Evolutionary conservation across 495 filamentous ascomycete genomes (phyloP).

Genomic region (Halenospora varia): DNA sequence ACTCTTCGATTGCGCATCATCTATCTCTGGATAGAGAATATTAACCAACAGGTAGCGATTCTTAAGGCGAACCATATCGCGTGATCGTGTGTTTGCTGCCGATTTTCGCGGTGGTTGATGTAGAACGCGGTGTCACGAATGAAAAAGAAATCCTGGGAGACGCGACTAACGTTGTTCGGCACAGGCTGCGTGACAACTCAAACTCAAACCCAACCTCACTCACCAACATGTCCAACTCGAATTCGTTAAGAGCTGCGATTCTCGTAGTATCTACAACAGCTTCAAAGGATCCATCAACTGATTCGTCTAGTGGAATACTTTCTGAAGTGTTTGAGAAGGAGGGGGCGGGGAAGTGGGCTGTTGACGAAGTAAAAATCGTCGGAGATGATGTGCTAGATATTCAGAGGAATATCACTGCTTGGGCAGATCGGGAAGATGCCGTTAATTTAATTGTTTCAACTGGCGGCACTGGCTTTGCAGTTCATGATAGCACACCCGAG

Average conservation of each 20-base stretch:
- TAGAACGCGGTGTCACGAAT: not conserved
- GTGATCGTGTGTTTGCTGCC: not conserved
- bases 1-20: conserved; percentile 30
- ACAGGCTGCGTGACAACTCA: not conserved
- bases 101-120: not conserved
- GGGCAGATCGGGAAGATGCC: conserved; percentile 58
- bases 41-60: conserved; percentile 89
- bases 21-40: conserved; percentile 75
- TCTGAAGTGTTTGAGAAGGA: conserved; percentile 61
- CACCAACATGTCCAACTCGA: conserved; percentile 27
- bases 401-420: conserved; percentile 62
- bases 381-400: conserved; percentile 72
- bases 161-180: conserved; percentile 8
- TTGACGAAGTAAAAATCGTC: conserved; percentile 69
- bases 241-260: conserved; percentile 61
- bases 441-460: conserved; percentile 81
- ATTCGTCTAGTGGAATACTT: conserved; percentile 62
- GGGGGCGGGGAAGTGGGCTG: conserved; percentile 62
- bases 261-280: conserved; percentile 95
- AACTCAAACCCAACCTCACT: conserved; percentile 6
- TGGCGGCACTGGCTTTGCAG: conserved; percentile 90
- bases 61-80: conserved; percentile 87
- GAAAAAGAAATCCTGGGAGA: conserved; percentile 11
- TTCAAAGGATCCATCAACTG: conserved; percentile 71
- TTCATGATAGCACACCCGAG: conserved; percentile 87